A percentile compares a stretch with the other conserved stretches of the same genome.
phyloP scores from a whole-genome alignment of 768 basidiomycete genomes.

The Daedalea quercina region DNA sequence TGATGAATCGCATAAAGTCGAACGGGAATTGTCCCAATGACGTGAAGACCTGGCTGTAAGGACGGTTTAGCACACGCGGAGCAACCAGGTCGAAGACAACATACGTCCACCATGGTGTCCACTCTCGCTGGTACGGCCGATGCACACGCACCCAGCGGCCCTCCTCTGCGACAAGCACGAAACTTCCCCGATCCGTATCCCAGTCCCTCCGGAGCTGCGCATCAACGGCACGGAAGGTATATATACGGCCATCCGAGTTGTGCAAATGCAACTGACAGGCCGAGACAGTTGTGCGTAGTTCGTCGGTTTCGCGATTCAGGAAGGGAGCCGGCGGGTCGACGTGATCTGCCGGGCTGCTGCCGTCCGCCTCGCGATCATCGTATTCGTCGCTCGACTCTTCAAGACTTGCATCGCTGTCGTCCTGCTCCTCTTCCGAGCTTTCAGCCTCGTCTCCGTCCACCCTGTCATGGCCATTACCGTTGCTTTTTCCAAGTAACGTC shows the following conservation, averaged over 20 bases:
- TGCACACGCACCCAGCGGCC: constrained; percentile 31
- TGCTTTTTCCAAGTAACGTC: neutral
- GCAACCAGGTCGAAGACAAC: constrained; percentile 5
- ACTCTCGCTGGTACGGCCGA: constrained; percentile 14
- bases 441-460: neutral
- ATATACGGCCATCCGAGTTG: constrained; percentile 29
- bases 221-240: constrained; percentile 32
- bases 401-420: neutral
- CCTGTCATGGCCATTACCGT: neutral
- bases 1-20: constrained; percentile 21
- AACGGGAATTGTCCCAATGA: constrained; percentile 23
- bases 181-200: constrained; percentile 29
- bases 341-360: neutral
- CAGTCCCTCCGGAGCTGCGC: constrained; percentile 34
- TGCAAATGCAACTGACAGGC: constrained; percentile 31
- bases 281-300: constrained; percentile 25
- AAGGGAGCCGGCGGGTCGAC: neutral
- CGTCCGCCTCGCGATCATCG: constrained; percentile 1
- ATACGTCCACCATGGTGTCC: constrained; percentile 9
- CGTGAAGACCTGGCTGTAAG: constrained; percentile 16
- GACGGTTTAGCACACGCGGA: neutral
- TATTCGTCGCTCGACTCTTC: neutral
- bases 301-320: constrained; percentile 18
- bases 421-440: constrained; percentile 1
- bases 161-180: constrained; percentile 33